These are phyloP conservation scores for Alternaria novae-zelandiae DNA, from an alignment of 2,329 filamentous ascomycete species.

Conservation along the genomic window DNA sequence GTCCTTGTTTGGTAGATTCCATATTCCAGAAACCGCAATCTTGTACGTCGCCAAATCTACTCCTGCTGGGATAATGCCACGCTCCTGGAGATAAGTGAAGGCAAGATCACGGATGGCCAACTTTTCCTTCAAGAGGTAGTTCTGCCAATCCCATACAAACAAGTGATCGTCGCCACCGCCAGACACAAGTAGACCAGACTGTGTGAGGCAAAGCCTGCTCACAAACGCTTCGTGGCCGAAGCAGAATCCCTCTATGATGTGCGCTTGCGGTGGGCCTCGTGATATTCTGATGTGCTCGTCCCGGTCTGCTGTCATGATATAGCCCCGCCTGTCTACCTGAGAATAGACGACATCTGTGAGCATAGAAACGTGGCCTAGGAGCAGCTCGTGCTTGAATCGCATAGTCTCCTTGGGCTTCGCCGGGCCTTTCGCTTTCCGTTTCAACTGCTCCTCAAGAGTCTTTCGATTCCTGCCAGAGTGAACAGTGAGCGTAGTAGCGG, in stretches of 20 bases:
- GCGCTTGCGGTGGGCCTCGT: conserved; percentile 78
- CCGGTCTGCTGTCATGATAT: conserved; percentile 71
- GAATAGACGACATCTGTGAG: conserved; percentile 74
- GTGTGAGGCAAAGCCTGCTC: conserved; percentile 73
- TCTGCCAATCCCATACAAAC: conserved; percentile 82
- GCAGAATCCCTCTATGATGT: conserved; percentile 89
- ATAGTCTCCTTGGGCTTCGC: conserved; percentile 57
- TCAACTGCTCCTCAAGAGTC: conserved; percentile 64
- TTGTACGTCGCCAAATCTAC: conserved; percentile 34
- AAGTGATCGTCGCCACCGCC: conserved; percentile 85
- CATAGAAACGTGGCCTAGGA: conserved; percentile 95
- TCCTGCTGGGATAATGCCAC: conserved; percentile 16
- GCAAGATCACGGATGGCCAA: conserved; percentile 50
- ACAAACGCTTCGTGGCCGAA: conserved; percentile 88
- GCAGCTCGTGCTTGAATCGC: conserved; percentile 74
- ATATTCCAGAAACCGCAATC: conserved; percentile 61
- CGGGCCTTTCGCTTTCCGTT: conserved; percentile 49
- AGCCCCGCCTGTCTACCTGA: conserved; percentile 59
- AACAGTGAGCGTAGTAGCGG: conserved; percentile 65
- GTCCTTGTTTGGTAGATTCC: conserved; percentile 43
- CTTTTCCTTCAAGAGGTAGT: conserved; percentile 61
- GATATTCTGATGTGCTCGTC: conserved; percentile 90
- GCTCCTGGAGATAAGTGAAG: conserved; percentile 24
- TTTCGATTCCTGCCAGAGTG: conserved; percentile 67
- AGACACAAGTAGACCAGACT: conserved; percentile 73